Conservation (phyloP, 1,139 yeast genomes). For the Zygotorulaspora mrakii region DNA sequence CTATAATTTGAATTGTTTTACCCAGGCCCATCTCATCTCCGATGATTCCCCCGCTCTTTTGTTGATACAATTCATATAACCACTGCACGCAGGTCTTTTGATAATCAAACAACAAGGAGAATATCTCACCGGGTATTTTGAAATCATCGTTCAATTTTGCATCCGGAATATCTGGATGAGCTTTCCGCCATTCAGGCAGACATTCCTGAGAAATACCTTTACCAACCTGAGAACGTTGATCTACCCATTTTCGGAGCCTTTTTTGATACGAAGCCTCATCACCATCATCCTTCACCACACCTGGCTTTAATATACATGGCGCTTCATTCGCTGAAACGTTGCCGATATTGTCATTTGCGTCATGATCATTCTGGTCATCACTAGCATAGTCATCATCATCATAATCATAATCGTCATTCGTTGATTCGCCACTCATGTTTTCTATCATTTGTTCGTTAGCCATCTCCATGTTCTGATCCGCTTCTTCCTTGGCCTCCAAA, state of each 20-base stretch:
- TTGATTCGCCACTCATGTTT: constrained; percentile 18
- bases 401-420: constrained; percentile 14
- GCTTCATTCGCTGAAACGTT: constrained; percentile 9
- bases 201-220: constrained; percentile 28
- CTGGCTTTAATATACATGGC: constrained; percentile 13
- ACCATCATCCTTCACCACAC: constrained; percentile 65
- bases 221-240: constrained; percentile 40
- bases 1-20: constrained; percentile 85
- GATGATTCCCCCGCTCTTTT: constrained; percentile 87
- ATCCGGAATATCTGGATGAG: constrained; percentile 77
- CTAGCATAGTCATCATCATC: constrained; percentile 19
- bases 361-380: constrained; percentile 9
- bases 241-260: constrained; percentile 59
- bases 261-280: constrained; percentile 58
- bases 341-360: constrained; percentile 8
- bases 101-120: constrained; percentile 81
- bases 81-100: constrained; percentile 89
- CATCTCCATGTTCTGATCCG: constrained; percentile 10
- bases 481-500: constrained; percentile 17
- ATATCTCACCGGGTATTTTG: constrained; percentile 85
- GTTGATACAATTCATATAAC: constrained; percentile 76
- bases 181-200: constrained; percentile 52
- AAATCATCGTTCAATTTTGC: constrained; percentile 67
- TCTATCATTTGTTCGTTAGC: constrained; percentile 26
- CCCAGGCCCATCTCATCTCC: constrained; percentile 99